Percentiles rank a stretch among this genome's conserved stretches.
Conservation (phyloP, 2,329 filamentous ascomycete genomes). For the Colletotrichum sp. region DNA sequence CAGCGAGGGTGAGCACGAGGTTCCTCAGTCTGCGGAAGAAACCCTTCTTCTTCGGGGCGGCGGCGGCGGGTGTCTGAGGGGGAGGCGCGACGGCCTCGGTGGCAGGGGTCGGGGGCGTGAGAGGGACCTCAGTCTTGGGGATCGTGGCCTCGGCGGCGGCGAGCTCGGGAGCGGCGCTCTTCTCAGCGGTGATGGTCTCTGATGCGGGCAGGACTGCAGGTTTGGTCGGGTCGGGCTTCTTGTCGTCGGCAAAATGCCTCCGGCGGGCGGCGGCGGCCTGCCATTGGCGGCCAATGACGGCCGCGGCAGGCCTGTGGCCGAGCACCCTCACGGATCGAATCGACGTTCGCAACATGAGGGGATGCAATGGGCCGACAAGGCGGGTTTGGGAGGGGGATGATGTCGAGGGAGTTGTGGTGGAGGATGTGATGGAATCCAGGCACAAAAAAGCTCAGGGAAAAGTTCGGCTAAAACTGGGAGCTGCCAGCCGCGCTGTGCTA, state of each 20-base stretch:
- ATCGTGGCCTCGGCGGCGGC: slow-evolving; percentile 42
- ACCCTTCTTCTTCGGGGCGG: slow-evolving; percentile 63
- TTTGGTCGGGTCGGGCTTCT: slow-evolving; percentile 55
- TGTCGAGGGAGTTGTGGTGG: slow-evolving; percentile 22
- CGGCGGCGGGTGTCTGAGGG: slow-evolving; percentile 37
- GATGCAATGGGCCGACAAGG: slow-evolving; percentile 49
- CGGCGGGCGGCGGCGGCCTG: slow-evolving; percentile 32
- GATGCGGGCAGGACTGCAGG: slow-evolving; percentile 58
- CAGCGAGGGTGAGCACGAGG: slow-evolving; percentile 76
- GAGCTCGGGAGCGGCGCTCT: slow-evolving; percentile 46
- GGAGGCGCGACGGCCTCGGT: slow-evolving; percentile 37
- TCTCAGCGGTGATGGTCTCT: slow-evolving; percentile 55
- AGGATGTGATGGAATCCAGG: slow-evolving; percentile 29
- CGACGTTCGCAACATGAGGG: slow-evolving; percentile 73
- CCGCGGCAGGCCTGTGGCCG: slow-evolving; percentile 58
- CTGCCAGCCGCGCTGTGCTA: slow-evolving; percentile 1
- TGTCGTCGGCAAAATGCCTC: slow-evolving; percentile 63
- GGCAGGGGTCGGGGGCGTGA: slow-evolving; percentile 39
- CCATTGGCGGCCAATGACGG: slow-evolving; percentile 65
- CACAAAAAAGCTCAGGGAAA: slow-evolving; percentile 50
- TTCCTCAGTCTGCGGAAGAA: slow-evolving; percentile 76
- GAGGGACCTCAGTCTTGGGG: slow-evolving; percentile 40
- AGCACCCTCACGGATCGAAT: slow-evolving; percentile 68
- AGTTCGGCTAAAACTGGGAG: slow-evolving; percentile 45
- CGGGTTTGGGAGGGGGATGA: slow-evolving; percentile 34